A percentile compares a stretch with the other conserved stretches of the same genome.
These are phyloP conservation scores for Globisporangium nunn DNA, from an alignment of 352 stramenopile genomes.

Conservation along the genomic window DNA sequence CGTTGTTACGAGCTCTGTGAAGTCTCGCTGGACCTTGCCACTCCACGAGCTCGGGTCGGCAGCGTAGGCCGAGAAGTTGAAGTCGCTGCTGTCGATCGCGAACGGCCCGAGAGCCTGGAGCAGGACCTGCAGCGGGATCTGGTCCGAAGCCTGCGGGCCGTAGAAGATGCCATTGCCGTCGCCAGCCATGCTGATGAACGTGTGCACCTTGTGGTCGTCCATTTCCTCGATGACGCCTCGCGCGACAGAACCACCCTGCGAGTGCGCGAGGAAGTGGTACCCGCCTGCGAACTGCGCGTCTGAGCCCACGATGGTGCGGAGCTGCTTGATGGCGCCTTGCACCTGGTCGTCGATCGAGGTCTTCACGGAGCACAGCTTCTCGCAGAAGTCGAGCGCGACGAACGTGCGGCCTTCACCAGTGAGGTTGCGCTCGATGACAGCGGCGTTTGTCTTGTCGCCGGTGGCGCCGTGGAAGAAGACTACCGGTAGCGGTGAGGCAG, in stretches of 20 bases:
- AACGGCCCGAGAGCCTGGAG: slow-evolving; percentile 16
- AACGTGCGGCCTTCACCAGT: slow-evolving; percentile 23
- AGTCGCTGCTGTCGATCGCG: too few species aligned
- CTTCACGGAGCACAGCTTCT: slow-evolving; percentile 21
- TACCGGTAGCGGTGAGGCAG: slow-evolving; percentile 11
- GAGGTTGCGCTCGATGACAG: slow-evolving; percentile 25
- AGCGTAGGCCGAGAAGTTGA: slow-evolving; percentile 7
- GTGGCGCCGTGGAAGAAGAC: slow-evolving; percentile 47
- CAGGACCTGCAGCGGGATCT: slow-evolving; percentile 10
- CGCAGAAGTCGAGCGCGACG: slow-evolving; percentile 31
- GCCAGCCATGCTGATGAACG: slow-evolving; percentile 38
- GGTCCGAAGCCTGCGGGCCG: slow-evolving; percentile 25
- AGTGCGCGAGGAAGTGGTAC: slow-evolving; percentile 46
- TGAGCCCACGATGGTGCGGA: slow-evolving; percentile 17
- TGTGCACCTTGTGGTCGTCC: slow-evolving; percentile 47
- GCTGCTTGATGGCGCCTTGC: slow-evolving; percentile 27
- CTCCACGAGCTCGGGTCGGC: slow-evolving; percentile 7
- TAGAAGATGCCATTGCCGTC: slow-evolving; percentile 43
- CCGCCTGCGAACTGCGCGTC: slow-evolving; percentile 19
- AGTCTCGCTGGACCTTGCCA: slow-evolving; percentile 29
- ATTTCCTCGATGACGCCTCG: slow-evolving; percentile 43
- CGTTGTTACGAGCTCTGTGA: slow-evolving; percentile 8
- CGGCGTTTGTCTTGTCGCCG: slow-evolving; percentile 12
- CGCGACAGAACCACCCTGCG: slow-evolving; percentile 33
- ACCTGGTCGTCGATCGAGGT: slow-evolving; percentile 24